Evolutionary conservation across 257 asterid species (phyloP).

Genomic region (Cordia subcordata): DNA sequence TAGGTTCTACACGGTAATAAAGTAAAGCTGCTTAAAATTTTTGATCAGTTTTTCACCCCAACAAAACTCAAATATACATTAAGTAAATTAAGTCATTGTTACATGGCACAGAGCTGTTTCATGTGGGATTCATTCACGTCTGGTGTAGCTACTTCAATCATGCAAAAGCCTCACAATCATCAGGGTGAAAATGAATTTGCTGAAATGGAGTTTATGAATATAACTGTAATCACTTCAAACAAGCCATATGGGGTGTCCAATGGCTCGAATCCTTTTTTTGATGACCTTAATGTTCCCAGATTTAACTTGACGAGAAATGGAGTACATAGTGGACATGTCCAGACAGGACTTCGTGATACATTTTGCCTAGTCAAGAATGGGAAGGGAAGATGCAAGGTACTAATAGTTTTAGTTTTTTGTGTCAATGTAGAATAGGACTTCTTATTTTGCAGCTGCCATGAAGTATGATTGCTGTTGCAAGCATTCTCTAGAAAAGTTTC

Average conservation of each 20-base stretch:
- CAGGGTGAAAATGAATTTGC: conserved; percentile 77
- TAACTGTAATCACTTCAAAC: conserved; percentile 73
- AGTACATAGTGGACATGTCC: conserved; percentile 84
- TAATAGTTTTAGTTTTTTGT: conserved; percentile 1
- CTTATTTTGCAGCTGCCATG: neutral
- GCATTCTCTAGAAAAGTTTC: no score
- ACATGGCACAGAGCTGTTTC: conserved; percentile 63
- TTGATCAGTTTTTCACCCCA: neutral
- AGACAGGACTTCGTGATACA: conserved; percentile 64
- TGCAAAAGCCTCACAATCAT: conserved; percentile 38
- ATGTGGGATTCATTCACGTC: conserved; percentile 86
- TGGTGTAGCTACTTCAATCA: conserved; percentile 80
- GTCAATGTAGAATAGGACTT: conserved; percentile 1
- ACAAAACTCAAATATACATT: neutral
- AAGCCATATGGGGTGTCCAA: conserved; percentile 57
- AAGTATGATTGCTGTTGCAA: no score
- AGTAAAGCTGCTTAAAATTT: neutral
- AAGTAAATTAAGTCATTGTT: conserved; percentile 1
- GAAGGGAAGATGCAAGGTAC: conserved; percentile 77
- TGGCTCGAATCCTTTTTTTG: conserved; percentile 73
- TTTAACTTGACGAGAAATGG: conserved; percentile 46
- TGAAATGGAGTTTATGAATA: conserved; percentile 71
- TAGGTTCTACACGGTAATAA: conserved; percentile 56
- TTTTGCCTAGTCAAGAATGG: conserved; percentile 57
- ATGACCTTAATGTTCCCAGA: conserved; percentile 42